A percentile compares a stretch with the other conserved stretches of the same genome.
Evolutionary conservation across 1,284 basidiomycete species (phyloP).

Genomic region (Tilletia indica): DNA sequence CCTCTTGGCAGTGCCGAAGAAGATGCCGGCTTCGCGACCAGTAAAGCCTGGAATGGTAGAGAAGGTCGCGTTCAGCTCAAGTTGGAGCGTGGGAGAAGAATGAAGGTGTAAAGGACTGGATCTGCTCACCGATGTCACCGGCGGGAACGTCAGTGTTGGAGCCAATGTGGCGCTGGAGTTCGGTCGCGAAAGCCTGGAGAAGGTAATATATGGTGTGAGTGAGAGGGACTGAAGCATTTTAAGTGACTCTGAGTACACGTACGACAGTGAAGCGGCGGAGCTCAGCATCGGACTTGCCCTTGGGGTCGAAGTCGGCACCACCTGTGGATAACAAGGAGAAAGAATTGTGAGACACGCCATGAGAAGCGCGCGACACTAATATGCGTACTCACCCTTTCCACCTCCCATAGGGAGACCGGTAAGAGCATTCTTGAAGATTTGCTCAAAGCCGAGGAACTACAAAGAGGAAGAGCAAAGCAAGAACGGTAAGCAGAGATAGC

Average conservation of each 20-base stretch:
- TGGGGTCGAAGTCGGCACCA: conserved; percentile 73
- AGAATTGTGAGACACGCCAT: neutral
- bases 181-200: conserved; percentile 34
- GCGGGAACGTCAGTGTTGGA: conserved; percentile 75
- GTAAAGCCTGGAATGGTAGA: conserved; percentile 12
- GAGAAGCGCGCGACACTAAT: conserved; percentile 40
- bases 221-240: too few species aligned
- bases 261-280: conserved; percentile 69
- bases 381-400: conserved; percentile 55
- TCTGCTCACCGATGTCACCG: conserved; percentile 66
- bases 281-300: conserved; percentile 75
- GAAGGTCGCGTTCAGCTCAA: neutral
- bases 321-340: neutral
- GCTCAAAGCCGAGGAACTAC: conserved; percentile 72
- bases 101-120: neutral
- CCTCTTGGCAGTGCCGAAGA: conserved; percentile 65
- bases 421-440: conserved; percentile 79
- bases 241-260: neutral
- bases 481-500: too few species aligned
- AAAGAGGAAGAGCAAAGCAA: too few species aligned
- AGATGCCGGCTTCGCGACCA: conserved; percentile 37
- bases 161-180: conserved; percentile 50
- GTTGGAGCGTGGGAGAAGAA: neutral
- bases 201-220: too few species aligned
- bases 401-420: conserved; percentile 77